Evolutionary conservation across 1,284 basidiomycete species (phyloP), one percentile per base, ranked within the genome.

Genomic region (Gomphus bonarii): DNA sequence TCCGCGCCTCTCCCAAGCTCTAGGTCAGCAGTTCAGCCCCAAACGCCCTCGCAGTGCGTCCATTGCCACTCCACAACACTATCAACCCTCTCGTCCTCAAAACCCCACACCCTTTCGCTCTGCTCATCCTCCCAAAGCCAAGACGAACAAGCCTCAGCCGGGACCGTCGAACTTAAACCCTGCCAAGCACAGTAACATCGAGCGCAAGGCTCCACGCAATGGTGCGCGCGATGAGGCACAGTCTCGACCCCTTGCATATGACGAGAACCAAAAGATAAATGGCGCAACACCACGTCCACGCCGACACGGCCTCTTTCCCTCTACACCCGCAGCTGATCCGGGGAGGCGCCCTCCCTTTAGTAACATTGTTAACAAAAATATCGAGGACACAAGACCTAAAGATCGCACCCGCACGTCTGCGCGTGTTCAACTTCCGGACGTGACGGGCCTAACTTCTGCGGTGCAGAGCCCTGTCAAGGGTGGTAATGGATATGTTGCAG

Each of bases 371-470:
- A 64, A 62, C 31, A 61, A 61, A 10, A 30, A 57, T 10, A 51
- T 57, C 22, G 54, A 43, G 14, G 38, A 54, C 8, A 54, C 36
- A 10, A 51, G 28, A 31, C 57, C 58, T 36, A 61, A 57, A 28
- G 52, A 59, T 7, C 54, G 55, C 2, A 59, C 47, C 40, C 57
- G 35, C 11, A 54, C 59, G 11, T 64, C 63, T 42, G 40, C 57
- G 31, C 50, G 62, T 25, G 68, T 89, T 12, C 75, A 84, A 49
- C 70, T 91, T 2, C 88, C 88, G 0, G 88, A 90, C 61, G 79
- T 91, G 6, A 91, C 88, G 3, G 88, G 88, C 0, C 66, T 91
- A 12, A 91, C 88, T 0, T 83, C 75, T 50, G 87, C 84, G 0
- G 79, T 89, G 11, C 78, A 79, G 53, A 85, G 84, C 5, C 88